Percentiles rank a stretch among this genome's conserved stretches.
phyloP scores from a whole-genome alignment of 805 yeast species.

The Ogataea methanolica region DNA sequence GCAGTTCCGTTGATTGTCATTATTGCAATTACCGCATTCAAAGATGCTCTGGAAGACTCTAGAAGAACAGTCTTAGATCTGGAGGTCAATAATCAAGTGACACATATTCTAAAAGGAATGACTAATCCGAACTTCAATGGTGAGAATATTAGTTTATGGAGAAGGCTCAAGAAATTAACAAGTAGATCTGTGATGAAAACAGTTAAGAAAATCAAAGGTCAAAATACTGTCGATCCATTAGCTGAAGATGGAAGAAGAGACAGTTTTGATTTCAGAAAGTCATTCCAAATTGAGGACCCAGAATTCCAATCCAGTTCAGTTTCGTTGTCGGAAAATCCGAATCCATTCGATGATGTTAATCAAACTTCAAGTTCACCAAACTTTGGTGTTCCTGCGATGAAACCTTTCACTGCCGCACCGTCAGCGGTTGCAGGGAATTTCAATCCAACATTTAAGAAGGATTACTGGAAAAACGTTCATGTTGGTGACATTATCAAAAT shows the following conservation, averaged over 20 bases:
- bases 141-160: conserved; percentile 64
- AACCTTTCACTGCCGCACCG: conserved; percentile 28
- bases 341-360: conserved; percentile 20
- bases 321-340: conserved; percentile 10
- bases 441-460: conserved; percentile 32
- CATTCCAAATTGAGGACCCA: conserved; percentile 17
- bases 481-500: conserved; percentile 73
- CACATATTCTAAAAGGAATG: conserved; percentile 56
- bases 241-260: conserved; percentile 29
- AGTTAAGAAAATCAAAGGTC: conserved; percentile 20
- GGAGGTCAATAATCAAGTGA: conserved; percentile 70
- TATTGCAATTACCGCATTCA: conserved; percentile 67
- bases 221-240: conserved; percentile 21
- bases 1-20: conserved; percentile 79
- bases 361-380: conserved; percentile 8
- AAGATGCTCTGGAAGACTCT: conserved; percentile 80
- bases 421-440: conserved; percentile 5
- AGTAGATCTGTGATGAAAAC: conserved; percentile 11
- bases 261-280: conserved; percentile 30
- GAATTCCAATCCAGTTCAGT: conserved; percentile 13
- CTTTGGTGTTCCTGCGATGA: conserved; percentile 8
- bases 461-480: conserved; percentile 66
- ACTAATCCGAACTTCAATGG: conserved; percentile 58
- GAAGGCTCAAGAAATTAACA: conserved; percentile 54
- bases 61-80: conserved; percentile 66